Evolutionary conservation across 192 early-diverging fungal genomes (phyloP), one percentile per base, ranked within the genome.

Genomic region (Chytriomyces confervae): DNA sequence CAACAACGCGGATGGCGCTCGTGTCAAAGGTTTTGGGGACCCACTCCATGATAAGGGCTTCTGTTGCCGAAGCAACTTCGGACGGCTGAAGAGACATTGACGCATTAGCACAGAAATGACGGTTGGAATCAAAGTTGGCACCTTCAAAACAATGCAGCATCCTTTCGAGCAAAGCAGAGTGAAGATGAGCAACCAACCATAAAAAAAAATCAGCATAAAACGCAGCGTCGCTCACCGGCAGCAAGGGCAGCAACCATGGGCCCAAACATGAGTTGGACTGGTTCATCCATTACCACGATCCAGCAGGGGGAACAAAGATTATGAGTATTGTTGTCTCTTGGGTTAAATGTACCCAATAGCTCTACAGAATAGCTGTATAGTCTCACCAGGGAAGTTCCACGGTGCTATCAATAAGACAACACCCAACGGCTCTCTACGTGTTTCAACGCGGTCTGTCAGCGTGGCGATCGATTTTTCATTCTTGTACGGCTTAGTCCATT

Each of bases 171-270:
- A 36, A 36, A 36, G 36, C 36, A 36, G 36, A 36, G 36, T 36
- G 36, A 36, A 36, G 36, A 4, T 36, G 36, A 36, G 36, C 36
- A 36, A 36, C 36, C 36, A 36, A 36, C 36, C 4, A 36, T 3
- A 36, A 36, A 36, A 36, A 36, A 36, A 36, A 36, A 36, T 36
- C 36, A 36, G 36, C 36, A 36, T 4, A 36, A 36, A 36, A 36
- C 4, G 4, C 36, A 36, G 36, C 4, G 36, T 36, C 36, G 36
- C 36, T 96, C 96, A n/a, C 97, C 97, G 3, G 93, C 97, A 16
- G 96, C 95, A 77, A 98, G 87, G 6, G 95, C 95, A 23, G 91
- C 90, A 5, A 93, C 85, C 16, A 95, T 75, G 7, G 97, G 96
- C 24, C 82, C 75, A 6, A 97, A 69, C 47, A 89, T 18, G 16